A percentile compares a stretch with the other conserved stretches of the same genome.
Conservation (phyloP, 176 grass and related monocot species). For the Zoysia japonica region DNA sequence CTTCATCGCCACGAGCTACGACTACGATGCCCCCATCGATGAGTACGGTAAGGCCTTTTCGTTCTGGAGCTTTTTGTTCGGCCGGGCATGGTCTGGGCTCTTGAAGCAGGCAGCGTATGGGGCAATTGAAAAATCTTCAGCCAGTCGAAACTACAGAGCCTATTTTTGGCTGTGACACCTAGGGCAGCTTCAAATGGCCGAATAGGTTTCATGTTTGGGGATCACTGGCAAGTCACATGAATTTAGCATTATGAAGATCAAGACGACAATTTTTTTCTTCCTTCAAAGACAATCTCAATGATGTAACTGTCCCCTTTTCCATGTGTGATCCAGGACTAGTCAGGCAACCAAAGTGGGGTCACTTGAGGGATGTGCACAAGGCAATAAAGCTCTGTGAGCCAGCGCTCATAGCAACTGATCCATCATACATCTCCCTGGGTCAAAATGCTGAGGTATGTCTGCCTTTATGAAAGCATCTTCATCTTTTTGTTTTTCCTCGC, state of each 20-base stretch:
- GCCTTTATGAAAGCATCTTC: conserved; percentile 30
- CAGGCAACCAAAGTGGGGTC: conserved; percentile 93
- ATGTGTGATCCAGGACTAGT: conserved; percentile 62
- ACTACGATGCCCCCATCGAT: conserved; percentile 96
- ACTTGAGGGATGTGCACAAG: conserved; percentile 92
- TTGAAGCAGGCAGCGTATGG: neutral
- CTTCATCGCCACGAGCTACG: conserved; percentile 97
- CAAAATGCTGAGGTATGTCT: conserved; percentile 73
- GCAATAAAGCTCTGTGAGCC: conserved; percentile 89
- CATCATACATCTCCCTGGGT: conserved; percentile 82
- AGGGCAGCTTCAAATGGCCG: neutral
- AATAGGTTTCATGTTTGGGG: neutral
- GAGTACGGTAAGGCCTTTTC: conserved; percentile 73
- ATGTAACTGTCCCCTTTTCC: conserved; percentile 3
- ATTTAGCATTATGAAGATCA: neutral
- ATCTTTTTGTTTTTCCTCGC: neutral
- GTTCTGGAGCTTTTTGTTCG: neutral
- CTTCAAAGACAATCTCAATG: neutral
- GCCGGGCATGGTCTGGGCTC: neutral
- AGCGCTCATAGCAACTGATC: conserved; percentile 86
- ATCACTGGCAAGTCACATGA: neutral
- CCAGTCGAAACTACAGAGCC: neutral
- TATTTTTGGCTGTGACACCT: neutral
- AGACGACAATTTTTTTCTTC: neutral
- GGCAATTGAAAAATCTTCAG: neutral